Percentiles rank a stretch among this genome's conserved stretches.
Evolutionary conservation across 352 stramenopile genomes (phyloP).

Genomic region (Globisporangium uncinulatum): DNA sequence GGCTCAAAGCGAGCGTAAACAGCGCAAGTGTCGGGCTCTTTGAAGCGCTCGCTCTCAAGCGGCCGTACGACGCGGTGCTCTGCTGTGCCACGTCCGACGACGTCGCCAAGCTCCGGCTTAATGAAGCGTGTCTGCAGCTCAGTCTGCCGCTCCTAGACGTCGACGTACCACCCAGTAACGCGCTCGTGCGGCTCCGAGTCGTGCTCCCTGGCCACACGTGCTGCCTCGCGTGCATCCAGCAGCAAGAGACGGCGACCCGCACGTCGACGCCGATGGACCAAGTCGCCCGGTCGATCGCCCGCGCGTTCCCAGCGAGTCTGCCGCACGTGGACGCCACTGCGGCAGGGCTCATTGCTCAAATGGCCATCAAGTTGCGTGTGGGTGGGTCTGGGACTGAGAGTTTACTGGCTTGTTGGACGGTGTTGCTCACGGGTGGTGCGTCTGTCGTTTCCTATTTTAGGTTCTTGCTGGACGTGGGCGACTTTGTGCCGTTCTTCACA

Average conservation of each 20-base stretch:
- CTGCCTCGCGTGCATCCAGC: slow-evolving; percentile 29
- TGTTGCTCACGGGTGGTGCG: too few relatives aligned
- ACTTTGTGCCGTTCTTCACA: slow-evolving; percentile 35
- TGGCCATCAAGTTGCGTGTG: slow-evolving; percentile 19
- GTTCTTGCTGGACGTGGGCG: slow-evolving; percentile 27
- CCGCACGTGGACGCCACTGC: slow-evolving; percentile 32
- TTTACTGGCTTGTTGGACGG: too few relatives aligned
- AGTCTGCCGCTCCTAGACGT: slow-evolving; percentile 34
- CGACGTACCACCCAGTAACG: slow-evolving; percentile 21
- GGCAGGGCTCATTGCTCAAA: slow-evolving; percentile 25
- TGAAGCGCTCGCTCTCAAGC: slow-evolving; percentile 31
- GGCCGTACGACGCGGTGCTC: slow-evolving; percentile 32
- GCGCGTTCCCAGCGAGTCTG: slow-evolving; percentile 26
- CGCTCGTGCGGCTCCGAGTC: slow-evolving; percentile 17
- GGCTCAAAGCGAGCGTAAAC: slow-evolving; percentile 26
- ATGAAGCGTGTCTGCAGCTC: slow-evolving; percentile 36
- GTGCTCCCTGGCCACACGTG: slow-evolving; percentile 35
- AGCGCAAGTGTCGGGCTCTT: slow-evolving; percentile 25
- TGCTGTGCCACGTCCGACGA: slow-evolving; percentile 24
- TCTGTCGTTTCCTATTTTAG: slow-evolving; percentile 4
- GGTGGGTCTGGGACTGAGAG: too few relatives aligned
- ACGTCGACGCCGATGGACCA: slow-evolving; percentile 14
- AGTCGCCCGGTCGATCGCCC: slow-evolving; percentile 27
- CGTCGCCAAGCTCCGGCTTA: slow-evolving; percentile 16
- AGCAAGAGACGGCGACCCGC: slow-evolving; percentile 3